Conservation (phyloP, 2,329 filamentous ascomycete genomes). For the Fusarium nanum region DNA sequence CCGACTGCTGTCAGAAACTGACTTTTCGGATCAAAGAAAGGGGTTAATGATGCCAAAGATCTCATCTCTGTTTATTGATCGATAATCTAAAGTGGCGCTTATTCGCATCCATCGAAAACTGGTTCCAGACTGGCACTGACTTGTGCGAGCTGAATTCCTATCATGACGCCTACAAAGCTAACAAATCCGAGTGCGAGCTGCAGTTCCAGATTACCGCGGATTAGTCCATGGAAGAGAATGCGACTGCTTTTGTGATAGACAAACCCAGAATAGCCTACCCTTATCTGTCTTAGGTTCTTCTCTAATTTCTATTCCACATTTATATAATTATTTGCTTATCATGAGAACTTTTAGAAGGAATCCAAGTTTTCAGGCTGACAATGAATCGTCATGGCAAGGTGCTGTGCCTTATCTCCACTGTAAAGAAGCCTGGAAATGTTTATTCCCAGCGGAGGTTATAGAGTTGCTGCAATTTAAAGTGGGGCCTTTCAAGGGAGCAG, state of each 20-base stretch:
- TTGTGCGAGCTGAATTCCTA: constrained; percentile 21
- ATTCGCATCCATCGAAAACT: neutral
- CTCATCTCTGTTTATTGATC: constrained; percentile 15
- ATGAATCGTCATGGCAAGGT: neutral
- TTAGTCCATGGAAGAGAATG: neutral
- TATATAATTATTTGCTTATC: neutral
- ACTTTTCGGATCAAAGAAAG: neutral
- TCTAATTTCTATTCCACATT: neutral
- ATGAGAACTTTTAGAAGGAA: neutral
- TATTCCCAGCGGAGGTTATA: neutral
- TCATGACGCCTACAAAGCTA: constrained; percentile 26
- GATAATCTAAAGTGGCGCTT: constrained; percentile 12
- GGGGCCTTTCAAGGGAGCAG: constrained; percentile 17
- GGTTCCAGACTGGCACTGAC: constrained; percentile 1
- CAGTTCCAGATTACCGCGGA: neutral
- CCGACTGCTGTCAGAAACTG: constrained; percentile 10
- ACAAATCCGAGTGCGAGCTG: constrained; percentile 23
- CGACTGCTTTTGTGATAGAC: neutral
- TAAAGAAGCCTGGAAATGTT: neutral
- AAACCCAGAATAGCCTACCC: neutral
- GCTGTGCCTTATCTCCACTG: constrained; percentile 11
- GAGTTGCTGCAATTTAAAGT: constrained; percentile 1
- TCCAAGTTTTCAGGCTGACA: neutral
- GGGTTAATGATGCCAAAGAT: constrained; percentile 6
- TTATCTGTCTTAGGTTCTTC: neutral